Evolutionary conservation across 2,329 filamentous ascomycete species (phyloP).

Genomic region (Rasamsonia emersonii): DNA sequence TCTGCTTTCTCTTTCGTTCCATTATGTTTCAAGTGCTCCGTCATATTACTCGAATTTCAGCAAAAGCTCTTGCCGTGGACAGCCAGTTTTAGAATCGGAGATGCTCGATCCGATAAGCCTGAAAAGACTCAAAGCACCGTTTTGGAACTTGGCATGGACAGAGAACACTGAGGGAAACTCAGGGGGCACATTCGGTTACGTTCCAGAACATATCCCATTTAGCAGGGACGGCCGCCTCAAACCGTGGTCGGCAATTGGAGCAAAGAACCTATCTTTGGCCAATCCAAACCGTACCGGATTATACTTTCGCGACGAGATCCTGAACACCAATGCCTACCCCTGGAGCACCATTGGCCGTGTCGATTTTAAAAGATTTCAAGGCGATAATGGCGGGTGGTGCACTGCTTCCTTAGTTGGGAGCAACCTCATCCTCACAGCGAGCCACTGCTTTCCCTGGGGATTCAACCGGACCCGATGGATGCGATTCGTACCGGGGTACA

Average conservation of each 20-base stretch:
- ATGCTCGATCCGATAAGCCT: constrained; percentile 3
- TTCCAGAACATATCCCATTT: constrained; percentile 1
- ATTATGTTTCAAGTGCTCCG: no score
- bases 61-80: background rate
- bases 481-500: constrained; percentile 14
- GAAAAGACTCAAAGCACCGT: background rate
- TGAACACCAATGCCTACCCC: constrained; percentile 11
- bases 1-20: no score
- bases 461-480: constrained; percentile 13
- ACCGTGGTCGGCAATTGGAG: constrained; percentile 6
- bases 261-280: constrained; percentile 3
- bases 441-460: constrained; percentile 17
- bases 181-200: constrained; percentile 11
- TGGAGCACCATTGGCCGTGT: constrained; percentile 16
- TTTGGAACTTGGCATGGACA: background rate
- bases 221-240: background rate
- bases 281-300: constrained; percentile 5
- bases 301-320: constrained; percentile 10
- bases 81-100: constrained; percentile 1
- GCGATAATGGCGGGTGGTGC: constrained; percentile 15
- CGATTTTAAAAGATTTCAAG: constrained; percentile 12
- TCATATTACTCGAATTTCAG: no score
- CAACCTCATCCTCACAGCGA: constrained; percentile 15
- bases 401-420: constrained; percentile 15
- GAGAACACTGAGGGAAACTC: constrained; percentile 4